Evolutionary conservation across 148 eudicot genomes (phyloP).

Genomic region (Rheum nobile): DNA sequence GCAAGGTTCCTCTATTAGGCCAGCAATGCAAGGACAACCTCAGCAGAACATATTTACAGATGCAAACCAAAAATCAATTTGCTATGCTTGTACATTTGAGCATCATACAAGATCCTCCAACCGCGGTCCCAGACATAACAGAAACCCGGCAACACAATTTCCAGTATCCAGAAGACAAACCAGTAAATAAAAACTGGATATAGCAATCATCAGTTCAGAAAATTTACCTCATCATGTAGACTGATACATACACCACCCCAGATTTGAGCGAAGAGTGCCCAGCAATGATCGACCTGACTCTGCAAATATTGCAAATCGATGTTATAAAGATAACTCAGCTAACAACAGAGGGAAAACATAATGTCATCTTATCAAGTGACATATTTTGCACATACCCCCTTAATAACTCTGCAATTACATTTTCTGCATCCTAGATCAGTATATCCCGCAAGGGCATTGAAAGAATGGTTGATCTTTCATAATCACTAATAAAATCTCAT

Average conservation of each 20-base stretch:
- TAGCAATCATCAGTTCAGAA: neutral
- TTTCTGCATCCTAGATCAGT: neutral
- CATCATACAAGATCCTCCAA: neutral
- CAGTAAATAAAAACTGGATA: neutral
- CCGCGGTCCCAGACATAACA: neutral
- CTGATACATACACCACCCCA: neutral
- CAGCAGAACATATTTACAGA: neutral
- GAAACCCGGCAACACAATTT: neutral
- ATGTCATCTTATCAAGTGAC: neutral
- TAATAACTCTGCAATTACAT: neutral
- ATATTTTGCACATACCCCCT: neutral
- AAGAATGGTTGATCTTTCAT: neutral
- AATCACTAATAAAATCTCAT: neutral
- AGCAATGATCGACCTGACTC: neutral
- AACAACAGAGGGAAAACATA: neutral
- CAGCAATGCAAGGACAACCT: neutral
- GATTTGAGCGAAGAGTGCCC: neutral
- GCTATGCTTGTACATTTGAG: neutral
- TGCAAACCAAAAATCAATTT: neutral
- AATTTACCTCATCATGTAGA: neutral
- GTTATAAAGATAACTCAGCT: neutral
- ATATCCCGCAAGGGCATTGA: neutral
- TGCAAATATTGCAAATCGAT: neutral
- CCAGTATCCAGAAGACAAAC: neutral
- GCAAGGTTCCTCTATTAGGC: neutral